Base-by-base conservation (phyloP, 2,329 filamentous ascomycete species). In the Podosphaera fusca region DNA sequence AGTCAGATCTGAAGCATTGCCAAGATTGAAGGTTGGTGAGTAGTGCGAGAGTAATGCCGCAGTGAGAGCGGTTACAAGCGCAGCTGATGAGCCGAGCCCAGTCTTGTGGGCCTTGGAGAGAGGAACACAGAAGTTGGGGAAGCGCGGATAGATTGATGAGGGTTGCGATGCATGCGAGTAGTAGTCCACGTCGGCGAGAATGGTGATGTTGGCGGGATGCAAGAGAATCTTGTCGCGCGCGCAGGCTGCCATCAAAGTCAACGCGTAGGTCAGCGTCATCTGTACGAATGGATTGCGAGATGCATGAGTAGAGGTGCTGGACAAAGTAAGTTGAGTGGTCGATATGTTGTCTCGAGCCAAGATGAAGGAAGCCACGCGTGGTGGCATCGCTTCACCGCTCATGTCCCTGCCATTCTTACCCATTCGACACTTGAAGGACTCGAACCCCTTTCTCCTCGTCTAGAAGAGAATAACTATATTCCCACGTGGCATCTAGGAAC, bases 181-280 rank as follows among this genome's bases (percentile, higher is more conserved):
- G 76, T 98, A 98, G 72, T 94, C 87, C 66, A 92, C 89, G 71
- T 95, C 88, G 59, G 92, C 90, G 40, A 96, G 78, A 67, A 98
- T 90, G 60, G 85, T 88, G 68, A 96, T 79, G 12, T 80, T 80
- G 35, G 84, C 72, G 3, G 88, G 79, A 12, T 76, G 75, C 65
- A 92, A 80, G 12, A 76, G 75, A 65, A 92, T 80, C 66, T 63
- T 71, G 63, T 70, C 64, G 49, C 66, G 65, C 55, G 70, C 60
- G 67, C 60, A 64, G 60, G 63, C 70, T 65, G 61, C 73, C 71
- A 87, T 81, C 71, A 95, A 95, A 57, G 84, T 92, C 64, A 96
- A 77, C 57, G 80, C 85, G 72, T 94, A 96, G 70, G 77, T 81
- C 58, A 98, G 76, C 1, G 92, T 85, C 9, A 87, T 94, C 72